A percentile compares a stretch with the other conserved stretches of the same genome.
These are phyloP conservation scores for Hanseniaspora nectarophila DNA, from an alignment of 805 yeast genomes.

Conservation along the genomic window DNA sequence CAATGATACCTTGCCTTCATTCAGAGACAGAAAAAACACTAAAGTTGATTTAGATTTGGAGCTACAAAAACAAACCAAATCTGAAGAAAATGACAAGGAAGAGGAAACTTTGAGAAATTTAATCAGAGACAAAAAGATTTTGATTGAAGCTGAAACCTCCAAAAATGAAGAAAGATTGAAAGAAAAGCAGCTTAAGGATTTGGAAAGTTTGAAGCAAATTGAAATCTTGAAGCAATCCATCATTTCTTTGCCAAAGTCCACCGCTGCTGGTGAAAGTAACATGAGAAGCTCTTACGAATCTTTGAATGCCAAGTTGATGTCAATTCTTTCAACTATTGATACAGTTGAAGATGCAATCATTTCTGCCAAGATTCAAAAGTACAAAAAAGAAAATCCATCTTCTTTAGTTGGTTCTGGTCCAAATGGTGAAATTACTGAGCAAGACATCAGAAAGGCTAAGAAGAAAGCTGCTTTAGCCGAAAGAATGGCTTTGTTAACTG, in stretches of 20 bases:
- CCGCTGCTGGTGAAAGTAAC: constrained; percentile 25
- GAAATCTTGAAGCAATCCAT: constrained; percentile 55
- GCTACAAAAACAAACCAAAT: constrained; percentile 14
- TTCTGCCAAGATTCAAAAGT: constrained; percentile 50
- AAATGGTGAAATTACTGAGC: constrained; percentile 72
- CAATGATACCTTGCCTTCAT: constrained; percentile 61
- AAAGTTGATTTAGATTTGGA: constrained; percentile 18
- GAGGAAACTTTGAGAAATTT: constrained; percentile 49
- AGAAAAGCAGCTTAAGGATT: constrained; percentile 23
- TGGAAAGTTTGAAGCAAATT: constrained; percentile 42
- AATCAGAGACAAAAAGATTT: constrained; percentile 58
- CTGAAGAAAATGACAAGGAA: constrained; percentile 21
- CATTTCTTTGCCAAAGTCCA: constrained; percentile 29
- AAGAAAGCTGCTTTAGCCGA: constrained; percentile 68
- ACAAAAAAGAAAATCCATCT: constrained; percentile 56
- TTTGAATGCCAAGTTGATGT: constrained; percentile 64
- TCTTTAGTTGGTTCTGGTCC: constrained; percentile 74
- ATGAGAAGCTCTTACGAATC: constrained; percentile 45
- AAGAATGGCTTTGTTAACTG: constrained; percentile 88
- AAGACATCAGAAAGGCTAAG: constrained; percentile 68
- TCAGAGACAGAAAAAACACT: constrained; percentile 47
- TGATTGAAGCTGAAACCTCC: constrained; percentile 38
- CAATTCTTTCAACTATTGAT: constrained; percentile 50
- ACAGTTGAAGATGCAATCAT: constrained; percentile 58
- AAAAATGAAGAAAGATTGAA: constrained; percentile 29